phyloP scores from a whole-genome alignment of 2,329 filamentous ascomycete species.

The Pseudogymnoascus sp. region DNA sequence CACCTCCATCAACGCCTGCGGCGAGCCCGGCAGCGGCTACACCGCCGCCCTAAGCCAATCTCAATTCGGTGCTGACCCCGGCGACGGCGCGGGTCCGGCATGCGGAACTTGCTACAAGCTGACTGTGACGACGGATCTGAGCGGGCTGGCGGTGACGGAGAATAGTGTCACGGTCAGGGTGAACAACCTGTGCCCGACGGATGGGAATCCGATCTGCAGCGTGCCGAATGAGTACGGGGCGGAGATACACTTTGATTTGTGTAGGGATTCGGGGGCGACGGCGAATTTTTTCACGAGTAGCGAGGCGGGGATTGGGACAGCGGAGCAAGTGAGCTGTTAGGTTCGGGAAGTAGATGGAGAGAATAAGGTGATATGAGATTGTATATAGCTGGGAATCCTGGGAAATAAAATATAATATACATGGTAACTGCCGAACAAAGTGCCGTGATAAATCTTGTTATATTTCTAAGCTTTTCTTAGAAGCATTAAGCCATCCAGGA shows the following conservation, averaged over 20 bases:
- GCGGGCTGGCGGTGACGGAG: background rate
- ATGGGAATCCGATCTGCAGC: background rate
- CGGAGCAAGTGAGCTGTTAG: constrained; percentile 1
- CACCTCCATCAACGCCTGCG: constrained; percentile 14
- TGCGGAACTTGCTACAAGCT: constrained; percentile 11
- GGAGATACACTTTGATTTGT: background rate
- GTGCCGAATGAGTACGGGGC: background rate
- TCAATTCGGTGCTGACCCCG: constrained; percentile 10
- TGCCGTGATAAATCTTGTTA: background rate
- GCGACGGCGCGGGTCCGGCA: constrained; percentile 3
- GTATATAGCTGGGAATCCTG: background rate
- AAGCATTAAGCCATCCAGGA: background rate
- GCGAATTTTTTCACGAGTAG: background rate
- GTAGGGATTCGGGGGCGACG: background rate
- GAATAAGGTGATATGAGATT: background rate
- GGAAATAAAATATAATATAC: background rate
- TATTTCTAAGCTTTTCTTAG: background rate
- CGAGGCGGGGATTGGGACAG: background rate
- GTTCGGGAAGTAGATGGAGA: background rate
- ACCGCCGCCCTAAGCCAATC: constrained; percentile 7
- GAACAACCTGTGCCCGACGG: background rate
- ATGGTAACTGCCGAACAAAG: background rate
- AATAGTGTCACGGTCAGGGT: background rate
- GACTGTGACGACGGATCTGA: constrained; percentile 11
- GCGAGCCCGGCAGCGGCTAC: constrained; percentile 11